These are phyloP conservation scores for Furcasterigmium furcatum DNA, from an alignment of 2,329 filamentous ascomycete species.

Conservation along the genomic window DNA sequence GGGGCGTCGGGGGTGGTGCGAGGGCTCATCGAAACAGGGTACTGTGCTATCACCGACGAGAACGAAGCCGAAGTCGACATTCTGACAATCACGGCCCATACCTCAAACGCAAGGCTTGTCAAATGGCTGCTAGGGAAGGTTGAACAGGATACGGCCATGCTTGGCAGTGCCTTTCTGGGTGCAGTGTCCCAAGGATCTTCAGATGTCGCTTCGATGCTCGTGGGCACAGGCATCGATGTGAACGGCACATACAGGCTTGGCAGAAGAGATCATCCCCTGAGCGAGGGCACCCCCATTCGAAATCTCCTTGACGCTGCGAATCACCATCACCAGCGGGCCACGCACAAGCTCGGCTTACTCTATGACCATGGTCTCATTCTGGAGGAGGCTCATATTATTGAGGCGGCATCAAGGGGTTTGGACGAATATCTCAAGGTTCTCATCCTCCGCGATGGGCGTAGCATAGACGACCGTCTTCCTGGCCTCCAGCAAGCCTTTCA, in stretches of 20 bases:
- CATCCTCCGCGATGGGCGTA: not conserved
- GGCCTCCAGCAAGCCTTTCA: not conserved
- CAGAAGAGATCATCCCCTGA: not conserved
- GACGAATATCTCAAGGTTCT: not conserved
- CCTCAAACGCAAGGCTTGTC: not conserved
- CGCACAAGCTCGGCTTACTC: too few species aligned
- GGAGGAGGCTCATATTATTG: not conserved
- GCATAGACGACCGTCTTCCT: not conserved
- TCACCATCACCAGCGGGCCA: too few species aligned
- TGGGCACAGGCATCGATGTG: not conserved
- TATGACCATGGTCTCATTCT: not conserved
- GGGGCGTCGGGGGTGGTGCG: not conserved
- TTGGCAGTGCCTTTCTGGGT: not conserved
- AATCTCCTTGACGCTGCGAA: not conserved
- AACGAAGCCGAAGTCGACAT: not conserved
- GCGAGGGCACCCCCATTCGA: fast-evolving
- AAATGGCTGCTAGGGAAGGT: not conserved
- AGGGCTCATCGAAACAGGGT: not conserved
- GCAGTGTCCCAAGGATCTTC: not conserved
- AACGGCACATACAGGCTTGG: not conserved
- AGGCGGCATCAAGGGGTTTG: not conserved
- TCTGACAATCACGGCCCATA: not conserved
- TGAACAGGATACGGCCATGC: not conserved
- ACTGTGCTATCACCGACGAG: not conserved
- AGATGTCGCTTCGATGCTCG: not conserved